Evolutionary conservation across 306 rosid genomes (phyloP).

Genomic region (Astragalus glycyphyllos): DNA sequence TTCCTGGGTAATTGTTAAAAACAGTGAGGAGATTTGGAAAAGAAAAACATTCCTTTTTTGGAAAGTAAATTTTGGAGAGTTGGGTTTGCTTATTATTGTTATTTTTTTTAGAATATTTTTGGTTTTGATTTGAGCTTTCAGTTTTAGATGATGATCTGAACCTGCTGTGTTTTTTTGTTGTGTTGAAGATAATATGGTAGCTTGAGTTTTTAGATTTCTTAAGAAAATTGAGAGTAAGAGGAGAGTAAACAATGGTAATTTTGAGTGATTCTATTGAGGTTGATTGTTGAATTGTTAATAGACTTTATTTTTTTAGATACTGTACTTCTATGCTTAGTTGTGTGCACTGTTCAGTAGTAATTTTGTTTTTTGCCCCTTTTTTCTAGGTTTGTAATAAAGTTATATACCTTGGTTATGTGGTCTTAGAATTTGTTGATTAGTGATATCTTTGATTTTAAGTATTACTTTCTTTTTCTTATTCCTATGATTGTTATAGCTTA

Average conservation of each 20-base stretch:
- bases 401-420: conserved; percentile 25
- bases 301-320: conserved; percentile 12
- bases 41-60: not conserved
- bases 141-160: conserved; percentile 21
- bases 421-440: conserved; percentile 15
- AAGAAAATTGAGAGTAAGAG: conserved; percentile 26
- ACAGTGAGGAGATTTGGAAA: conserved; percentile 31
- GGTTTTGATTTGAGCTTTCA: conserved; percentile 39
- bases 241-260: not conserved
- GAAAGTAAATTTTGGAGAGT: not conserved
- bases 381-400: conserved; percentile 24
- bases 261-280: not conserved
- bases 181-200: conserved; percentile 24
- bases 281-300: conserved; percentile 2
- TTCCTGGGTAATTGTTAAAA: conserved; percentile 40
- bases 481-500: conserved; percentile 8
- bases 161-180: conserved; percentile 36
- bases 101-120: not conserved
- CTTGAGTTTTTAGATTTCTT: conserved; percentile 33
- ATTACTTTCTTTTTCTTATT: not conserved
- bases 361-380: not conserved
- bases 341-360: not conserved
- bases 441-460: conserved; percentile 8
- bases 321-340: not conserved
- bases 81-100: not conserved